Conservation (phyloP, 1,284 basidiomycete species). For the Termitomyces sp. region DNA sequence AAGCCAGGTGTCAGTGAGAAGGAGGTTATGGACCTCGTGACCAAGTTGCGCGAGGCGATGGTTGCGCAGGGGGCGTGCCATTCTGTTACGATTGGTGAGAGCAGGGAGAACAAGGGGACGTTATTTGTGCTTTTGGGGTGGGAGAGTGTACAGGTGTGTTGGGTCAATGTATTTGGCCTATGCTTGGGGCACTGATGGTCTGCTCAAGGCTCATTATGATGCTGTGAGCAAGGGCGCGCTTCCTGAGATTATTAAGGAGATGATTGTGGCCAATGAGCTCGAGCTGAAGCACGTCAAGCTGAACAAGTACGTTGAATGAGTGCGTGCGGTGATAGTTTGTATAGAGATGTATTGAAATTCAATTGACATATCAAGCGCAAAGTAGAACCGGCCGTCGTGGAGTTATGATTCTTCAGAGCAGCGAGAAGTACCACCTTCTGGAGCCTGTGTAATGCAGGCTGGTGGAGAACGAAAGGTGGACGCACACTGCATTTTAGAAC, state of each 20-base stretch:
- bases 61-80: not conserved
- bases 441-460: too few species aligned
- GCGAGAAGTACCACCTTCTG: too few species aligned
- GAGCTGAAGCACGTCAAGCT: slow-evolving; percentile 7
- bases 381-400: too few species aligned
- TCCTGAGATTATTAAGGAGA: slow-evolving; percentile 4
- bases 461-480: too few species aligned
- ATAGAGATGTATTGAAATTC: not conserved
- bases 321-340: not conserved
- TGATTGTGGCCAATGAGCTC: not conserved
- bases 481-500: too few species aligned
- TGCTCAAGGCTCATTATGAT: slow-evolving; percentile 5
- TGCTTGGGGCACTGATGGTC: not conserved
- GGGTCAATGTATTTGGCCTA: not conserved
- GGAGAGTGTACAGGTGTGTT: slow-evolving; percentile 13
- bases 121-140: slow-evolving; percentile 8
- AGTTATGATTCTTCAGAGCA: too few species aligned
- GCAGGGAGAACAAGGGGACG: slow-evolving; percentile 11
- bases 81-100: slow-evolving; percentile 5
- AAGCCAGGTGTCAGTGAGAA: not conserved
- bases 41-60: not conserved
- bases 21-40: not conserved
- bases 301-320: slow-evolving; percentile 6
- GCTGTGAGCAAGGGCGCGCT: slow-evolving; percentile 4
- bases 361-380: too few species aligned